A percentile compares a stretch with the other conserved stretches of the same genome.
Conservation (phyloP, 2,329 filamentous ascomycete genomes). For the Epicoccum sorghinum region DNA sequence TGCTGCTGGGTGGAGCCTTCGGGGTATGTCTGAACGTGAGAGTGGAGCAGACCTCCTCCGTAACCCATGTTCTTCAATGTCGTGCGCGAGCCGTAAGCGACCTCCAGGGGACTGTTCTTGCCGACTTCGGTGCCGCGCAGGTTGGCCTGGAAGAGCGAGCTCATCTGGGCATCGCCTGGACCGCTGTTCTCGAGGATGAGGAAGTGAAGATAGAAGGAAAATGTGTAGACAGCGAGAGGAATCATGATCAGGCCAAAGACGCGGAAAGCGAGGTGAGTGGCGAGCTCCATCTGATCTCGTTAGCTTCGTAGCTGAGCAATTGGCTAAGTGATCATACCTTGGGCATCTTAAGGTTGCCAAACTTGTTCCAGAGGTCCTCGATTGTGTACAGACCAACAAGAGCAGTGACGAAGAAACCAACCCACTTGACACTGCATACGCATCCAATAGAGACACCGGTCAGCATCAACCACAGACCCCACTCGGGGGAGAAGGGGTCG, state of each 20-base stretch:
- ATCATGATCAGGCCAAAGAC: slow-evolving; percentile 87
- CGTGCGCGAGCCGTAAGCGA: slow-evolving; percentile 85
- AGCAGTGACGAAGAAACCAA: slow-evolving; percentile 93
- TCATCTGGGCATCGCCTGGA: slow-evolving; percentile 99
- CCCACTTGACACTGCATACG: slow-evolving; percentile 98
- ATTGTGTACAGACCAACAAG: slow-evolving; percentile 94
- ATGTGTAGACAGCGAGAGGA: slow-evolving; percentile 88
- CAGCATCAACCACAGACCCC: slow-evolving; percentile 93
- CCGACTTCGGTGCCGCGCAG: slow-evolving; percentile 91
- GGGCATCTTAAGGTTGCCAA: slow-evolving; percentile 91
- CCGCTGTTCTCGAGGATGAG: slow-evolving; percentile 90
- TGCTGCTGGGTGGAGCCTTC: slow-evolving; percentile 95
- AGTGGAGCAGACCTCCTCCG: slow-evolving; percentile 93
- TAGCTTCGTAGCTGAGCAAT: slow-evolving; percentile 16
- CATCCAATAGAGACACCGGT: slow-evolving; percentile 96
- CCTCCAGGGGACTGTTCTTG: slow-evolving; percentile 89
- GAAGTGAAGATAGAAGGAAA: slow-evolving; percentile 96
- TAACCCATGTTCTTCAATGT: slow-evolving; percentile 99
- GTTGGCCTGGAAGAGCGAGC: slow-evolving; percentile 98
- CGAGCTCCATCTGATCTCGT: slow-evolving; percentile 64
- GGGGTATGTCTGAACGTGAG: slow-evolving; percentile 93
- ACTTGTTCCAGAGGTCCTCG: slow-evolving; percentile 98
- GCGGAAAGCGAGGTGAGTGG: slow-evolving; percentile 78
- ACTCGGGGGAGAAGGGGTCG: slow-evolving; percentile 85
- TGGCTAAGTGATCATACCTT: slow-evolving; percentile 57